Evolutionary conservation across 208 protist genomes (phyloP).

Genomic region (Phytomonas francai): DNA sequence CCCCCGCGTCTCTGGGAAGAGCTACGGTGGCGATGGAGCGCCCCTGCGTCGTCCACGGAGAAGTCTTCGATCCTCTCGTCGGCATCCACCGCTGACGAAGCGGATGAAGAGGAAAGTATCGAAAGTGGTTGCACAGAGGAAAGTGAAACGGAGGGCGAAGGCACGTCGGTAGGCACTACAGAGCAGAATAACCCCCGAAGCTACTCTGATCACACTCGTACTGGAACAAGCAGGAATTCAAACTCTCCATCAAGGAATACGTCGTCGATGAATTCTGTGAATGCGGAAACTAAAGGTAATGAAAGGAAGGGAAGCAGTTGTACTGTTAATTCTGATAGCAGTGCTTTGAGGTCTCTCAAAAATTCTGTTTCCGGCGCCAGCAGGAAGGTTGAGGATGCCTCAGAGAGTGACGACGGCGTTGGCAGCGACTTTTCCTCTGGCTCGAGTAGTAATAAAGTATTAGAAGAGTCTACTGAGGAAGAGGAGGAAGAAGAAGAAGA

Average conservation of each 20-base stretch:
- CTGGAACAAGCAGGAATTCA: no score
- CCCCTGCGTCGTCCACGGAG: conserved; percentile 16
- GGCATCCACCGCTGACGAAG: conserved; percentile 4
- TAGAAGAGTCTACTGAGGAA: neutral
- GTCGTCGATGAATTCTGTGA: no score
- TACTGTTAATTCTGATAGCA: no score
- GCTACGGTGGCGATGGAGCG: conserved; percentile 41
- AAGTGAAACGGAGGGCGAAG: no score
- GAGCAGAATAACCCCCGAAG: no score
- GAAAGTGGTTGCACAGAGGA: neutral
- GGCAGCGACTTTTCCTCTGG: neutral
- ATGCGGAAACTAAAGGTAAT: no score
- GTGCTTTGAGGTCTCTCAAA: no score
- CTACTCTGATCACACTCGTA: no score
- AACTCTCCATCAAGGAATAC: no score
- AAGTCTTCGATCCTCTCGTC: neutral
- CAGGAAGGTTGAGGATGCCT: neutral
- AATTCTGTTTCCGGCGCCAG: no score
- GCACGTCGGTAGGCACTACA: no score
- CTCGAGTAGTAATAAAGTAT: conserved; percentile 1
- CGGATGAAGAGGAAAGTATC: neutral
- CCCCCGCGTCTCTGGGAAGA: conserved; percentile 15
- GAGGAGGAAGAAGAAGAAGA: conserved; percentile 4
- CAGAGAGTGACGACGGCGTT: conserved; percentile 7
- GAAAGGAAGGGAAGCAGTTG: no score